These are phyloP conservation scores for Keithomyces neogunnii DNA, from an alignment of 2,329 filamentous ascomycete genomes.

Conservation along the genomic window DNA sequence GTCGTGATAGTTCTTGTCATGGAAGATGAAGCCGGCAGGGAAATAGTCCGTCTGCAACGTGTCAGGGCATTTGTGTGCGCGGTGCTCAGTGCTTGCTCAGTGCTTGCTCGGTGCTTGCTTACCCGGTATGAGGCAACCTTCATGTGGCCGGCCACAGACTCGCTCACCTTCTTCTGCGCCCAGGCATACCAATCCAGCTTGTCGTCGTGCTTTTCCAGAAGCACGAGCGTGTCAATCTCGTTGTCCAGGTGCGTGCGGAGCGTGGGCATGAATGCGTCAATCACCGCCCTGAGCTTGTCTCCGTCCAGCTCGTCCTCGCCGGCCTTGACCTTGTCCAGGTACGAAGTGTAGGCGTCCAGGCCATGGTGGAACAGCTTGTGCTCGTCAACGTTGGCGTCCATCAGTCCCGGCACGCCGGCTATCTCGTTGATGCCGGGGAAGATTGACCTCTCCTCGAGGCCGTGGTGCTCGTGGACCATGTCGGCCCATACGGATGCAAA, in stretches of 20 bases:
- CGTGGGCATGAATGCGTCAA: slow-evolving; percentile 26
- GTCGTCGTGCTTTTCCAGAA: slow-evolving; percentile 24
- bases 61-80: no score
- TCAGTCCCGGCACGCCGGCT: slow-evolving; percentile 25
- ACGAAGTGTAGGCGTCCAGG: slow-evolving; percentile 21
- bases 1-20: slow-evolving; percentile 17
- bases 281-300: slow-evolving; percentile 17
- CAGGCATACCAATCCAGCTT: slow-evolving; percentile 25
- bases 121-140: slow-evolving; percentile 11
- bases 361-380: slow-evolving; percentile 31
- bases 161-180: slow-evolving; percentile 13
- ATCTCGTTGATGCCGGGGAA: slow-evolving; percentile 30
- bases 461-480: slow-evolving; percentile 29
- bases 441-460: slow-evolving; percentile 26
- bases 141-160: slow-evolving; percentile 10
- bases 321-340: slow-evolving; percentile 20
- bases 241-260: slow-evolving; percentile 27
- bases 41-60: slow-evolving; percentile 12
- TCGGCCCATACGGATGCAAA: slow-evolving; percentile 24
- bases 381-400: slow-evolving; percentile 33
- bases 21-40: slow-evolving; percentile 16
- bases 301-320: slow-evolving; percentile 23
- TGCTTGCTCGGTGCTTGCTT: background rate
- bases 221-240: slow-evolving; percentile 29
- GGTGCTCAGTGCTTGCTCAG: no score